Evolutionary conservation across 257 asterid genomes (phyloP).

Genomic region (Penstemon davidsonii): DNA sequence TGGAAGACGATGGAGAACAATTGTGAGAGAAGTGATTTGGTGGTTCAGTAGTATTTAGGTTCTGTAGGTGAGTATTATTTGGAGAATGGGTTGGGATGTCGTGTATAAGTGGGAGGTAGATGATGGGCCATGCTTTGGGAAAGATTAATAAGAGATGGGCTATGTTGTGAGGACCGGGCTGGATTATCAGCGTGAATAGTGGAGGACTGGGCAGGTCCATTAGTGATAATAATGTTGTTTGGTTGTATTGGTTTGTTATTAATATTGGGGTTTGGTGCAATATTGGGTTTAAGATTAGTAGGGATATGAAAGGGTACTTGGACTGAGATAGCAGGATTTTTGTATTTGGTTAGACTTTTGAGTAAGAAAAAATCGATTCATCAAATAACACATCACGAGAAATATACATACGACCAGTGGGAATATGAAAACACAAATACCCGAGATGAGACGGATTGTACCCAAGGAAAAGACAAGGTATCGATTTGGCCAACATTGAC

Average conservation of each 20-base stretch:
- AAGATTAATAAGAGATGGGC: too few species aligned
- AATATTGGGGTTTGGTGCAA: too few species aligned
- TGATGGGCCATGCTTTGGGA: too few species aligned
- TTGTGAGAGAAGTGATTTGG: too few species aligned
- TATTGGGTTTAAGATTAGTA: neutral
- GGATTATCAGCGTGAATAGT: too few species aligned
- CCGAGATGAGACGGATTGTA: neutral
- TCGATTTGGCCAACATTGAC: neutral
- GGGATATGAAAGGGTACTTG: neutral
- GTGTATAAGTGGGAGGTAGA: too few species aligned
- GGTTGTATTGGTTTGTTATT: too few species aligned
- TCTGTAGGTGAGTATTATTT: neutral
- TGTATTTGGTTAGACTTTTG: neutral
- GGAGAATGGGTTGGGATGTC: neutral
- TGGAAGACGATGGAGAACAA: too few species aligned
- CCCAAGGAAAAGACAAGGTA: neutral
- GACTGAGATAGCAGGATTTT: neutral
- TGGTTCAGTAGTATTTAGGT: too few species aligned
- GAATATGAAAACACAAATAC: neutral
- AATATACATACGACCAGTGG: neutral
- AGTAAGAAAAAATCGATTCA: neutral
- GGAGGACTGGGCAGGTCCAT: too few species aligned
- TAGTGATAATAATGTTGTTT: too few species aligned
- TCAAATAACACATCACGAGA: neutral
- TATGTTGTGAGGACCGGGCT: too few species aligned